Evolutionary conservation across 495 filamentous ascomycete genomes (phyloP).

Genomic region (Aspergillus coremiiformis): DNA sequence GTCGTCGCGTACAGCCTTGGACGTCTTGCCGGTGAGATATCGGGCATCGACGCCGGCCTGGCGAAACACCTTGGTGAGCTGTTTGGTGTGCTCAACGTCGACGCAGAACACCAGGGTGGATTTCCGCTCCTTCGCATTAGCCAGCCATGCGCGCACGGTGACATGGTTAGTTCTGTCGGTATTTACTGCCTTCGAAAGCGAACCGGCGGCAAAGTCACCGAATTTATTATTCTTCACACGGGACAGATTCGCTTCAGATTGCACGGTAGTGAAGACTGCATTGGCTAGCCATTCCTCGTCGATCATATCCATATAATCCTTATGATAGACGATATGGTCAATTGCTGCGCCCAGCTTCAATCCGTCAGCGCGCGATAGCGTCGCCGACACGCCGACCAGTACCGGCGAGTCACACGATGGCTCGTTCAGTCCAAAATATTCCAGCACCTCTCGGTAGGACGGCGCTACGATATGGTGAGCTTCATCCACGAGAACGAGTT

Average conservation of each 20-base stretch:
- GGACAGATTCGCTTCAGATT: conserved; percentile 68
- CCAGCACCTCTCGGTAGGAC: conserved; percentile 63
- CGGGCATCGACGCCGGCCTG: conserved; percentile 71
- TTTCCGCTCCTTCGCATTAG: conserved; percentile 61
- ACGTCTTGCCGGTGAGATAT: conserved; percentile 74
- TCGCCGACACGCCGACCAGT: conserved; percentile 89
- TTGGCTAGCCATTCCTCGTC: conserved; percentile 75
- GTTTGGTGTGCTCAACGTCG: conserved; percentile 69
- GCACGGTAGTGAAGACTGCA: conserved; percentile 88
- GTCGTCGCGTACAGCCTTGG: conserved; percentile 53
- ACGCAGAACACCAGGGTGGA: conserved; percentile 93
- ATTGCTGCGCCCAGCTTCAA: conserved; percentile 80
- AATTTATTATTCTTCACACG: conserved; percentile 53
- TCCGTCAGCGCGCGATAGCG: conserved; percentile 83
- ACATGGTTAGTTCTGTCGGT: conserved; percentile 69
- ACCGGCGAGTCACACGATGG: conserved; percentile 50
- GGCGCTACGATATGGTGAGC: conserved; percentile 94
- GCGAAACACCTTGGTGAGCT: conserved; percentile 68
- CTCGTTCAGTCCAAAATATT: conserved; percentile 64
- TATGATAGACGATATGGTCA: conserved; percentile 96
- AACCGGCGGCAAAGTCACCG: conserved; percentile 70
- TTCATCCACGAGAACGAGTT: conserved; percentile 91
- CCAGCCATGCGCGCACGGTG: conserved; percentile 75
- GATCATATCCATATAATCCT: conserved; percentile 96
- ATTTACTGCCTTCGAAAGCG: conserved; percentile 75